phyloP scores from a whole-genome alignment of 208 protist genomes.

The Crithidia expoeki region DNA sequence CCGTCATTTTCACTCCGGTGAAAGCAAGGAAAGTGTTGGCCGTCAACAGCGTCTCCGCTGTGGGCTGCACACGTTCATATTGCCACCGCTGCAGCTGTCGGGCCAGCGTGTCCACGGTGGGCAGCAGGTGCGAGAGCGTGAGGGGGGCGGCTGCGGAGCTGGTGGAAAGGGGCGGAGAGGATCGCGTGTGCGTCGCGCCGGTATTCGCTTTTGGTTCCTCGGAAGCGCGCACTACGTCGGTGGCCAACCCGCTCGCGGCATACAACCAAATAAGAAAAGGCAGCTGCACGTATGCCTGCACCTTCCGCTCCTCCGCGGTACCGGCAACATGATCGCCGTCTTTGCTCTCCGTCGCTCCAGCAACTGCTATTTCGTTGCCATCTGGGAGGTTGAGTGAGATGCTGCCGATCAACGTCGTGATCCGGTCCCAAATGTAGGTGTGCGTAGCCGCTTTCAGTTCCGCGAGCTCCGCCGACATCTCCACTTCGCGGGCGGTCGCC shows the following conservation, averaged over 20 bases:
- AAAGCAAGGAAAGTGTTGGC: conserved; percentile 34
- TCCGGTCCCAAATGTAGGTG: conserved; percentile 26
- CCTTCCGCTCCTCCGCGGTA: conserved; percentile 15
- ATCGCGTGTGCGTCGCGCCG: background rate
- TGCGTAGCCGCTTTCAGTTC: conserved; percentile 22
- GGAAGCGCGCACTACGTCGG: conserved; percentile 15
- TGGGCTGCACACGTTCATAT: conserved; percentile 28
- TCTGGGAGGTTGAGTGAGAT: conserved; percentile 11
- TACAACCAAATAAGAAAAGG: conserved; percentile 36
- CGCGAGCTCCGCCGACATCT: conserved; percentile 7
- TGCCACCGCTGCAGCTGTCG: conserved; percentile 29
- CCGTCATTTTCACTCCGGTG: conserved; percentile 30
- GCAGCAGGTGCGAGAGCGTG: conserved; percentile 20
- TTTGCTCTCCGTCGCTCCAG: background rate
- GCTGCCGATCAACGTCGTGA: conserved; percentile 21
- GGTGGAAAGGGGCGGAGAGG: background rate
- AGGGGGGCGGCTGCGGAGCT: background rate
- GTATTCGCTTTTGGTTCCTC: conserved; percentile 2
- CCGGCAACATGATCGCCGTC: background rate
- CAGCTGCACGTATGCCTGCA: conserved; percentile 23
- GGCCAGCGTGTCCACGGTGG: conserved; percentile 30
- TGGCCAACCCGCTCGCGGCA: conserved; percentile 30
- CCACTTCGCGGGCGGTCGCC: background rate
- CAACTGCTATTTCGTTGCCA: background rate
- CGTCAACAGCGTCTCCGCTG: conserved; percentile 19